Base-by-base conservation (phyloP, 1,284 basidiomycete species). In the Tylopilus orsonianus region DNA sequence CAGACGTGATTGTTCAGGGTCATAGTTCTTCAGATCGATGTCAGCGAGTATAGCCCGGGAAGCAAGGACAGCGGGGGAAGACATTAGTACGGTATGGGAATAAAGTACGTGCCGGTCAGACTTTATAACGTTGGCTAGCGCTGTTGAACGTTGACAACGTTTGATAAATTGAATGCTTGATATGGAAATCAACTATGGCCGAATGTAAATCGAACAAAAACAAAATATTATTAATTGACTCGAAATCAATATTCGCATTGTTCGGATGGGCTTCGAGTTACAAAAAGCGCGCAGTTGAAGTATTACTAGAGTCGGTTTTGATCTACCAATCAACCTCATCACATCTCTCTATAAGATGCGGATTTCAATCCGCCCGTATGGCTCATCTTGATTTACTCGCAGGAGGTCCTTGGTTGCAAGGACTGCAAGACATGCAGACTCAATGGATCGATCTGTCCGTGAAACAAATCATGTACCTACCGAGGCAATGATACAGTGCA, bases 401-500 rank as follows among this genome's bases (percentile, higher is more conserved):
- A 87, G 56, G 18, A 84, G 68, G 50, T 82, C 70, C 62, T 87
- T 87, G 33, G 85, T 87, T 16, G 78, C 74, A 38, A 87, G 77
- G 33, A 84, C 86, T 87, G 30, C 20, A 39, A 34, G 39, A 23
- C 38, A 26, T n/a, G 40, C 14, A 26, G 16, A 39, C 24, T 48
- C 24, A 33, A 18, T 23, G 22, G 8, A n/a, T 22, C 13, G 14
- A 37, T 29, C 19, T 10, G 20, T 7, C 9, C n/a, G 6, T 29
- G 10, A 7, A 14, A 23, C 33, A n/a, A 13, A 8, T n/a, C 44
- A 32, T 22, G 23, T 12, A 69, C 79, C 42, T 50, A 88, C 87
- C 86, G 42, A 90, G 73, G 62, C 86, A 89, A 55, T 91, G 87
- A 67, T 91, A 88, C 61, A 91, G 83, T 5, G 81, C 88, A 24